phyloP scores from a whole-genome alignment of 306 rosid genomes.

The Bauhinia variegata region DNA sequence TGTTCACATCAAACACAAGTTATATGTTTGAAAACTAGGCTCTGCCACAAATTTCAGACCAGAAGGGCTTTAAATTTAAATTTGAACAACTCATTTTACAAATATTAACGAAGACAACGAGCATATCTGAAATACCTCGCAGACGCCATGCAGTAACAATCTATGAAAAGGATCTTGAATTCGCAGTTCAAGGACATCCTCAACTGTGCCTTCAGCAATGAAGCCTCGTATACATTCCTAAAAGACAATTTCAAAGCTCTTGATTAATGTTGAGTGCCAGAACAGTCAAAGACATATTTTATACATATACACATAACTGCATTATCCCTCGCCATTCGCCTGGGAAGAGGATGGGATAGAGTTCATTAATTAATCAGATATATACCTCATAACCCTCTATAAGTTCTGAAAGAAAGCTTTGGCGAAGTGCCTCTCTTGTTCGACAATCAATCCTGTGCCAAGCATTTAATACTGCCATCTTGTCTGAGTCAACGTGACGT shows the following conservation, averaged over 20 bases:
- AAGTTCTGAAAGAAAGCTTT: slow-evolving; percentile 71
- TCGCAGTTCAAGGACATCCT: slow-evolving; percentile 56
- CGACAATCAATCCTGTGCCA: slow-evolving; percentile 71
- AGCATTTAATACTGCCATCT: slow-evolving; percentile 55
- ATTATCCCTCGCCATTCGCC: slow-evolving; percentile 9
- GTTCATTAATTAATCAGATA: slow-evolving; percentile 15
- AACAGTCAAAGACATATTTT: no score
- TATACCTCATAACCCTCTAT: slow-evolving; percentile 82
- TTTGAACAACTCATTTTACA: background rate
- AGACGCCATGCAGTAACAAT: slow-evolving; percentile 86
- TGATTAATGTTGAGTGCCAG: background rate
- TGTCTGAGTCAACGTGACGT: slow-evolving; percentile 63
- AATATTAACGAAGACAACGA: slow-evolving; percentile 3
- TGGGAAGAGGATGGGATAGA: background rate
- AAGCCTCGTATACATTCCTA: slow-evolving; percentile 69
- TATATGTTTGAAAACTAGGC: background rate
- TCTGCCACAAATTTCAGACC: background rate
- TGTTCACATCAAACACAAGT: slow-evolving; percentile 26
- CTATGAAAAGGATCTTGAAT: slow-evolving; percentile 85
- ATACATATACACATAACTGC: slow-evolving; percentile 1
- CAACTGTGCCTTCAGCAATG: slow-evolving; percentile 50
- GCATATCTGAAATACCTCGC: slow-evolving; percentile 67
- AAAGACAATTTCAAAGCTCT: background rate
- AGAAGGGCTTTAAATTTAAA: background rate
- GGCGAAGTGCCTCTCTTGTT: slow-evolving; percentile 94